These are phyloP conservation scores for Penicillium angulare DNA, from an alignment of 495 filamentous ascomycete species.

Conservation along the genomic window DNA sequence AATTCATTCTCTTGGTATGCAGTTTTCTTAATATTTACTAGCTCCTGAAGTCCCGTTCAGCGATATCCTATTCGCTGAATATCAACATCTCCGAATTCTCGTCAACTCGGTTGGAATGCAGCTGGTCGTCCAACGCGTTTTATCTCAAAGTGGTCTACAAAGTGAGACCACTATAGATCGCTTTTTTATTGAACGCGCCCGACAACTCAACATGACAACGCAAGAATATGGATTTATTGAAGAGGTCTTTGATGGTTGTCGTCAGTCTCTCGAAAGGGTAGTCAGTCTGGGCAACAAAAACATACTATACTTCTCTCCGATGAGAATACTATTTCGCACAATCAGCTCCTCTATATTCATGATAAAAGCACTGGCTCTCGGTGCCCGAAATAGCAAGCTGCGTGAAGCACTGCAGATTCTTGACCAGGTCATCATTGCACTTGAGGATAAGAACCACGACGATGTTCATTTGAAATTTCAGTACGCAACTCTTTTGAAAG, in stretches of 20 bases:
- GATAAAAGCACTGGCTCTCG: slow-evolving; percentile 40
- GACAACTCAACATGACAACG: slow-evolving; percentile 11
- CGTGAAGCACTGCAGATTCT: slow-evolving; percentile 35
- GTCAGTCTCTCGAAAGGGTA: slow-evolving; percentile 28
- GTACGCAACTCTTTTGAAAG: slow-evolving; percentile 35
- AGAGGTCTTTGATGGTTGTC: slow-evolving; percentile 38
- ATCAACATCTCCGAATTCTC: slow-evolving; percentile 38
- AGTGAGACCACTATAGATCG: slow-evolving; percentile 11
- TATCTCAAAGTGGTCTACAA: slow-evolving; percentile 11
- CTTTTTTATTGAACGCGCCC: slow-evolving; percentile 10
- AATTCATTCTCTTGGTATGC: not conserved
- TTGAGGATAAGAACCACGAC: slow-evolving; percentile 31
- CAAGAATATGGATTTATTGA: slow-evolving; percentile 37
- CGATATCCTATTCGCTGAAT: slow-evolving; percentile 31
- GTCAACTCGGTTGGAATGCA: slow-evolving; percentile 40
- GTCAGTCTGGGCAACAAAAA: slow-evolving; percentile 3
- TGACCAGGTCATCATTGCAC: slow-evolving; percentile 27
- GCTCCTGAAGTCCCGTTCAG: not conserved
- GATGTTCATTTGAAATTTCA: slow-evolving; percentile 37
- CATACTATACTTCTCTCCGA: slow-evolving; percentile 31
- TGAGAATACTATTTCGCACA: slow-evolving; percentile 38
- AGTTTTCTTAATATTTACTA: not conserved
- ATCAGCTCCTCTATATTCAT: slow-evolving; percentile 40
- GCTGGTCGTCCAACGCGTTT: slow-evolving; percentile 29
- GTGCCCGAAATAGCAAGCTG: slow-evolving; percentile 31